phyloP scores from a whole-genome alignment of 345 rosid genomes.

The Moricandia arvensis region DNA sequence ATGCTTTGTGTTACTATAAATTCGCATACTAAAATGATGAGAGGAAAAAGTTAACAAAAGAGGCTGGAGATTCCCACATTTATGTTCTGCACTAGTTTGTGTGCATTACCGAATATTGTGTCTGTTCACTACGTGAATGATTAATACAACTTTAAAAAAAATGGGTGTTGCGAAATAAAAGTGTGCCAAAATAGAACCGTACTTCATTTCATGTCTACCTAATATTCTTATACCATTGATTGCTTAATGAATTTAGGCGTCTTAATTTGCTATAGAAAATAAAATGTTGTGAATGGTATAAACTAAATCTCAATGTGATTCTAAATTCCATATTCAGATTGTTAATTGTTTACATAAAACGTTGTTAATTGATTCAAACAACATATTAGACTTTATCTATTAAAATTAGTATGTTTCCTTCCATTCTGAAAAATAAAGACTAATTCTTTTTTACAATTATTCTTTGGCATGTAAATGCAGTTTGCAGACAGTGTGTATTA shows the following conservation, averaged over 20 bases:
- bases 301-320: background rate
- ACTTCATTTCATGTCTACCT: background rate
- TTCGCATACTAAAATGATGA: slow-evolving; percentile 22
- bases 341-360: background rate
- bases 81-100: slow-evolving; percentile 11
- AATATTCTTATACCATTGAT: background rate
- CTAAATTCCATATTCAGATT: background rate
- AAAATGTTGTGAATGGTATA: background rate
- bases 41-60: slow-evolving; percentile 17
- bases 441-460: background rate
- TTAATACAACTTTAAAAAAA: background rate
- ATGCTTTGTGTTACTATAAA: slow-evolving; percentile 9
- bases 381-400: background rate
- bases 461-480: background rate
- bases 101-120: background rate
- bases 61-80: slow-evolving; percentile 23
- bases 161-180: background rate
- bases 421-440: background rate
- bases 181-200: background rate
- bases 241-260: background rate
- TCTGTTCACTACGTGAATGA: background rate
- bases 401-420: background rate
- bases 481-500: background rate
- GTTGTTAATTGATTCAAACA: background rate
- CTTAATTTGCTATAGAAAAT: background rate